phyloP scores from a whole-genome alignment of 352 stramenopile species.

The Phytophthora quininea region DNA sequence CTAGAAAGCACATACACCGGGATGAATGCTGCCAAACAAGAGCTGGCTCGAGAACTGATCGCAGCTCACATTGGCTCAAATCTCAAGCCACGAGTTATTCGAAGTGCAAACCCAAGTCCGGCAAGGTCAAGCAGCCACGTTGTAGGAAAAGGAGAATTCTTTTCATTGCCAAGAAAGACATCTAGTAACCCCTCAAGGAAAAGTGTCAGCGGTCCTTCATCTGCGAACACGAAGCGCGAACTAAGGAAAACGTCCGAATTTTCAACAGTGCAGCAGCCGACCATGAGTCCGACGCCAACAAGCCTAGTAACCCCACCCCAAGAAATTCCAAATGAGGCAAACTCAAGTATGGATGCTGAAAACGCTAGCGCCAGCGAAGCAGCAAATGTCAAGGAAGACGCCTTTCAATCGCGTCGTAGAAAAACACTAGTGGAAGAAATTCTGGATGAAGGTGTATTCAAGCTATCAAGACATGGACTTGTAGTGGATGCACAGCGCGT shows the following conservation, averaged over 20 bases:
- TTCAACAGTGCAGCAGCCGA: background rate
- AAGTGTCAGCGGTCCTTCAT: background rate
- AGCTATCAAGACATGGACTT: slow-evolving; percentile 15
- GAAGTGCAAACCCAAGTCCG: background rate
- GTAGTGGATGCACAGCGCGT: background rate
- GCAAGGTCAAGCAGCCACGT: slow-evolving; percentile 2
- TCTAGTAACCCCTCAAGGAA: slow-evolving; percentile 17
- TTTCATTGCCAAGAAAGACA: slow-evolving; percentile 8
- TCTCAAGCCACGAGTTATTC: slow-evolving; percentile 4
- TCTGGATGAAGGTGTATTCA: slow-evolving; percentile 11
- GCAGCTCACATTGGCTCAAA: slow-evolving; percentile 16
- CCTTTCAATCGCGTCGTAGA: slow-evolving; percentile 3
- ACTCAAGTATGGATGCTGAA: background rate
- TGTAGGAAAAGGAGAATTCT: slow-evolving; percentile 5
- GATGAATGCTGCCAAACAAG: slow-evolving; percentile 43
- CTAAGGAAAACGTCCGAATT: slow-evolving; percentile 12
- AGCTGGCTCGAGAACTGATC: slow-evolving; percentile 35
- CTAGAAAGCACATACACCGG: slow-evolving; percentile 53
- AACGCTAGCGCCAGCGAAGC: background rate
- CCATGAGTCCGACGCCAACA: background rate
- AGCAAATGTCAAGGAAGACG: background rate
- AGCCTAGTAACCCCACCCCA: background rate
- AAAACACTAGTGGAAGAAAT: slow-evolving; percentile 32
- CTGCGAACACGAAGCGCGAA: slow-evolving; percentile 17
- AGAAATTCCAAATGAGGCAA: background rate